Conservation (phyloP, 164 flowering plant species). For the Dillenia suffruticosa region DNA sequence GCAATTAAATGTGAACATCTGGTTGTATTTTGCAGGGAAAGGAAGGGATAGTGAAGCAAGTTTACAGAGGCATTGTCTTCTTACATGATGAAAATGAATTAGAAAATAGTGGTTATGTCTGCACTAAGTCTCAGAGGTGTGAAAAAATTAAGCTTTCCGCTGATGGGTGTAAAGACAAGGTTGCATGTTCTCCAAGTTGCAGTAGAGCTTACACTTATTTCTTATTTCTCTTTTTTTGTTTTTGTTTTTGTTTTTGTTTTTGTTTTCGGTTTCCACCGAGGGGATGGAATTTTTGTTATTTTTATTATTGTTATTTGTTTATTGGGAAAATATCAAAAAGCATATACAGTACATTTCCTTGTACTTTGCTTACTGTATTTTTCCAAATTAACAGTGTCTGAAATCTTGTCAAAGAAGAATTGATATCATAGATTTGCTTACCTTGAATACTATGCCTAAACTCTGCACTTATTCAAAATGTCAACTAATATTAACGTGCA, state of each 20-base stretch:
- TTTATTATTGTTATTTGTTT: too few relatives aligned
- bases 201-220: background rate
- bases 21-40: slow-evolving; percentile 49
- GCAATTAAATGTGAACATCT: background rate
- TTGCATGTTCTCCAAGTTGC: slow-evolving; percentile 11
- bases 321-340: too few relatives aligned
- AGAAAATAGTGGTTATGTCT: slow-evolving; percentile 74
- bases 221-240: background rate
- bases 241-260: slow-evolving; percentile 2
- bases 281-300: too few relatives aligned
- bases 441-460: too few relatives aligned
- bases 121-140: slow-evolving; percentile 59
- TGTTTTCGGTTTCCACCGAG: too few relatives aligned
- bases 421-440: too few relatives aligned
- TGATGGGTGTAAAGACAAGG: slow-evolving; percentile 33
- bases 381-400: too few relatives aligned
- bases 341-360: too few relatives aligned
- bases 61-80: slow-evolving; percentile 65
- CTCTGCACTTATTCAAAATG: too few relatives aligned
- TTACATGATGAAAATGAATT: slow-evolving; percentile 55
- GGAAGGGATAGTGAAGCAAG: slow-evolving; percentile 70
- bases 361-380: too few relatives aligned
- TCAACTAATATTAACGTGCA: too few relatives aligned
- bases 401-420: too few relatives aligned
- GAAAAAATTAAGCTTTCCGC: slow-evolving; percentile 50